Evolutionary conservation across 768 basidiomycete genomes (phyloP).

Genomic region (Lentinus brumalis): DNA sequence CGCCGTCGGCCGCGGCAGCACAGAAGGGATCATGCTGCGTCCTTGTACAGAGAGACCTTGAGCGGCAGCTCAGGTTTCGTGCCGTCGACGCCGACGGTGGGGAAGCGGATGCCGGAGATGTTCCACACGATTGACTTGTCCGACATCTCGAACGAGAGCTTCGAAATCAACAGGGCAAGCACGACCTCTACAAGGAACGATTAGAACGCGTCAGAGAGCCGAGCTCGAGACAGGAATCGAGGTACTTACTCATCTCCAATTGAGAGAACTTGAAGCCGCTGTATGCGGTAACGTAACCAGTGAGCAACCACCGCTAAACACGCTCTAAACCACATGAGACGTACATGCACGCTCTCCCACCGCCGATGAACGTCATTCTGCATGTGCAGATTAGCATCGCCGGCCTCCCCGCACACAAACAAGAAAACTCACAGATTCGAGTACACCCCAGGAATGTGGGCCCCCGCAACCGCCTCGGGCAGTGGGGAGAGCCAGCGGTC

Average conservation of each 20-base stretch:
- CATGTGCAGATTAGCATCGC: not conserved
- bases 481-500: constrained; percentile 42
- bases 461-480: constrained; percentile 20
- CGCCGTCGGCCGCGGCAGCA: not conserved
- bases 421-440: constrained; percentile 21
- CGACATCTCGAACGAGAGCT: constrained; percentile 29
- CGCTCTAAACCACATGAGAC: constrained; percentile 2
- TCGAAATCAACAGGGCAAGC: constrained; percentile 27
- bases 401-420: not conserved
- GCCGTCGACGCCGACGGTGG: constrained; percentile 23
- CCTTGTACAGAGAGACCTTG: constrained; percentile 18
- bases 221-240: not conserved
- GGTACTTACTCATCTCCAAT: constrained; percentile 23
- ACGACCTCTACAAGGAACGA: constrained; percentile 28
- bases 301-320: not conserved
- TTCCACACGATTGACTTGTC: constrained; percentile 33
- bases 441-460: constrained; percentile 25
- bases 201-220: not conserved
- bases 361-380: constrained; percentile 36
- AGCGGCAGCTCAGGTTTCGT: constrained; percentile 28
- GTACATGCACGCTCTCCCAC: constrained; percentile 33
- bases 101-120: constrained; percentile 31
- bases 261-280: constrained; percentile 28
- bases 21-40: not conserved
- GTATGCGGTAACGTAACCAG: not conserved